Percentiles rank a stretch among this genome's conserved stretches.
These are phyloP conservation scores for Spinacia oleracea DNA, from an alignment of 179 eudicot species.

Conservation along the genomic window DNA sequence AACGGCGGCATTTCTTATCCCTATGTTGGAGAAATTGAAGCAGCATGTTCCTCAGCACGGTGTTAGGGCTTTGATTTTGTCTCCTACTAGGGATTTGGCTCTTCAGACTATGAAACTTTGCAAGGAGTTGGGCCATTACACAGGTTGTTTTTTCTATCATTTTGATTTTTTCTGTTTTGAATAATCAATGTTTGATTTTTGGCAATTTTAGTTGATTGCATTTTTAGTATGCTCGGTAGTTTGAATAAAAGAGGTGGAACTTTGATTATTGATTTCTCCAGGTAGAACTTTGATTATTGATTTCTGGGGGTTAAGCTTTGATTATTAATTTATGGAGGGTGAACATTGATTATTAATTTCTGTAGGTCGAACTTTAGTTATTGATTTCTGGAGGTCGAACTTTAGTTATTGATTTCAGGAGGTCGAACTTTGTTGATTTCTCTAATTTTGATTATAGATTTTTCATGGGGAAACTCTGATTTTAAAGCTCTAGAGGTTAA, in stretches of 20 bases:
- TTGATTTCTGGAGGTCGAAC: too few species aligned
- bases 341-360: too few species aligned
- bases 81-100: slow-evolving; percentile 91
- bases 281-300: too few species aligned
- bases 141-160: slow-evolving; percentile 40
- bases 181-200: neutral
- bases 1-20: slow-evolving; percentile 90
- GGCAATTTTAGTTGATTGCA: neutral
- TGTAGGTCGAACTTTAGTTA: too few species aligned
- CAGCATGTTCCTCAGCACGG: slow-evolving; percentile 78
- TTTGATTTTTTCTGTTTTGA: neutral
- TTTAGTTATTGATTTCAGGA: neutral
- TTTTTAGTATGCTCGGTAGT: neutral
- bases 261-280: too few species aligned
- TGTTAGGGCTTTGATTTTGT: slow-evolving; percentile 72
- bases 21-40: slow-evolving; percentile 79
- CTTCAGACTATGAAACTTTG: slow-evolving; percentile 84
- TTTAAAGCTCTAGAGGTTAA: too few species aligned
- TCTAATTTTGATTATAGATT: too few species aligned
- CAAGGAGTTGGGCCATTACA: slow-evolving; percentile 67
- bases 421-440: neutral
- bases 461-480: too few species aligned
- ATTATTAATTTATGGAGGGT: too few species aligned
- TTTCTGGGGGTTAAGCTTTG: too few species aligned
- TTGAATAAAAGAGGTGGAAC: neutral